Evolutionary conservation across 2,329 filamentous ascomycete species (phyloP).

Genomic region (Fusarium buharicum): DNA sequence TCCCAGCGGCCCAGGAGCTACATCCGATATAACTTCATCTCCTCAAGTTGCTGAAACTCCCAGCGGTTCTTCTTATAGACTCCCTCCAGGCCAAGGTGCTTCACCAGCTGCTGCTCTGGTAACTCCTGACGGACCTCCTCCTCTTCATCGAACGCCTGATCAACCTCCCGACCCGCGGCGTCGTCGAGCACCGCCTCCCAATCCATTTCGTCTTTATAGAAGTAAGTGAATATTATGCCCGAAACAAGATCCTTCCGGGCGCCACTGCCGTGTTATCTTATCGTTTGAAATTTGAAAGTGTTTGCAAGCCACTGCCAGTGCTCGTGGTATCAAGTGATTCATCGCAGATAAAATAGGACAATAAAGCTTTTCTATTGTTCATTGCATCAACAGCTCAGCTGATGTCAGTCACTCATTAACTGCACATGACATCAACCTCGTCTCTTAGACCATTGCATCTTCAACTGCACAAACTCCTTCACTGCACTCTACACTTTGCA

Average conservation of each 20-base stretch:
- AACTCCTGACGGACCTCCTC: conserved; percentile 41
- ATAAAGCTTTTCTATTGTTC: not conserved
- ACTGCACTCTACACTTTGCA: not conserved
- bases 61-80: conserved; percentile 23
- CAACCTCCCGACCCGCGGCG: conserved; percentile 41
- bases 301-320: conserved; percentile 19
- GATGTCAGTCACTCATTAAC: not conserved
- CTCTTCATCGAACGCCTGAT: conserved; percentile 44
- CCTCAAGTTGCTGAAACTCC: conserved; percentile 30
- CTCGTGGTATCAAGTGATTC: conserved; percentile 19
- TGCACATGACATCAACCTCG: not conserved
- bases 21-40: conserved; percentile 27
- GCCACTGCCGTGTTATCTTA: not conserved
- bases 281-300: not conserved
- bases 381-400: not conserved
- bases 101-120: conserved; percentile 35
- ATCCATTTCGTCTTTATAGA: conserved; percentile 53
- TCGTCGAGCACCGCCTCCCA: conserved; percentile 46
- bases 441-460: not conserved
- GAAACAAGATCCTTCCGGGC: not conserved
- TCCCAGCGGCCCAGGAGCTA: conserved; percentile 9
- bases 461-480: not conserved
- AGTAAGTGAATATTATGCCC: conserved; percentile 44
- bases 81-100: conserved; percentile 27
- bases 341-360: conserved; percentile 4